A percentile compares a stretch with the other conserved stretches of the same genome.
Conservation (phyloP, 2,329 filamentous ascomycete genomes). For the Dactylonectria macrodidyma region DNA sequence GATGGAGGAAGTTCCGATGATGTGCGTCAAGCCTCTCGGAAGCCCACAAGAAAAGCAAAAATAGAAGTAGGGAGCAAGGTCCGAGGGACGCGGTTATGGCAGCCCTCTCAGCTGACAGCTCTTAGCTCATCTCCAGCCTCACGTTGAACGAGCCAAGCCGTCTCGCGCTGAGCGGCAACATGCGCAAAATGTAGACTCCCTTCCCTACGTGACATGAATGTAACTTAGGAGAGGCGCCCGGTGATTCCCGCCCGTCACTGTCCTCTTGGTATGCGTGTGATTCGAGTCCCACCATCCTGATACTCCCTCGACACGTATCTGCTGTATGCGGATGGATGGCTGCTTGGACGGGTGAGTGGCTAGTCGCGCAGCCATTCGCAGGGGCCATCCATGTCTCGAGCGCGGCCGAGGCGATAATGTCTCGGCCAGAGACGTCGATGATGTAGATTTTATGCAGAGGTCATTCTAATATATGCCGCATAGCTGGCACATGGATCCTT, state of each 20-base stretch:
- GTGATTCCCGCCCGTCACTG: constrained; percentile 28
- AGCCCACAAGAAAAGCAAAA: constrained; percentile 2
- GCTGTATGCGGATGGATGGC: too few species aligned
- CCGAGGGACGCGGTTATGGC: constrained; percentile 13
- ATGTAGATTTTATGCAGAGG: constrained; percentile 8
- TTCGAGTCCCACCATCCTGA: constrained; percentile 27
- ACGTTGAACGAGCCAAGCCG: not conserved
- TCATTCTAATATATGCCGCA: constrained; percentile 26
- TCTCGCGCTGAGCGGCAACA: too few species aligned
- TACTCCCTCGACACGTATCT: constrained; percentile 20
- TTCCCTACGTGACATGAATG: too few species aligned
- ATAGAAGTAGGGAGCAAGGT: constrained; percentile 2
- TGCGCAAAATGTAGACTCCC: too few species aligned
- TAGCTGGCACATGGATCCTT: constrained; percentile 20
- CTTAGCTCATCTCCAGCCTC: constrained; percentile 7
- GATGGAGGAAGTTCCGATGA: constrained; percentile 13
- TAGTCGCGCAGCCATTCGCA: constrained; percentile 9
- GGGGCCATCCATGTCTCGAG: constrained; percentile 23
- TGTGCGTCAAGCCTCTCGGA: constrained; percentile 21
- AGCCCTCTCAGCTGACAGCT: not conserved
- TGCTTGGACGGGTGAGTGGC: not conserved
- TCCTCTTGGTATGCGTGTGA: not conserved
- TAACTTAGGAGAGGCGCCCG: constrained; percentile 4
- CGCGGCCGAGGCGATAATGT: constrained; percentile 27
- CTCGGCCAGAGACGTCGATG: constrained; percentile 10